phyloP scores from a whole-genome alignment of 768 basidiomycete genomes.

The Leccinum ochraceum region DNA sequence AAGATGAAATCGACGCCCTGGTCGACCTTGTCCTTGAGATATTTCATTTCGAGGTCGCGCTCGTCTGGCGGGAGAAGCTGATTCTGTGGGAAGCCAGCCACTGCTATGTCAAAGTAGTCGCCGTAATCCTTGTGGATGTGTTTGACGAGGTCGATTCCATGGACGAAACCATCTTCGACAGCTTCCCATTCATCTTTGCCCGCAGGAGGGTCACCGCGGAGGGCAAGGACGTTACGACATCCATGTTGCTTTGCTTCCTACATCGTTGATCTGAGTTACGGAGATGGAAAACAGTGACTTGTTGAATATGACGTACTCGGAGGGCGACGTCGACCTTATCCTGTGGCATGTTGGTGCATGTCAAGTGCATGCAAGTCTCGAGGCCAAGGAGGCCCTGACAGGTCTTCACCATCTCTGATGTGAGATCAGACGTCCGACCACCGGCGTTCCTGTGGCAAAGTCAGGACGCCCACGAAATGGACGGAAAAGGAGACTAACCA shows the following conservation, averaged over 20 bases:
- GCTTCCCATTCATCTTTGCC: conserved; percentile 93
- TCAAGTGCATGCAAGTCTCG: conserved; percentile 98
- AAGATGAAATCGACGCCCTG: conserved; percentile 92
- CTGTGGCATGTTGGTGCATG: conserved; percentile 98
- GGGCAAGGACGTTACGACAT: conserved; percentile 90
- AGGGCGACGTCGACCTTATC: conserved; percentile 94
- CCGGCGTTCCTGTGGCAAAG: conserved; percentile 81
- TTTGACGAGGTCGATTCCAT: conserved; percentile 89
- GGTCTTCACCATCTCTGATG: conserved; percentile 91
- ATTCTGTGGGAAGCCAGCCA: conserved; percentile 90
- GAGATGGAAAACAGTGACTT: conserved; percentile 1
- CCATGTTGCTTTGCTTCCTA: conserved; percentile 90
- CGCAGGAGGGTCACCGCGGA: conserved; percentile 88
- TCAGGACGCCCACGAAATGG: conserved; percentile 3
- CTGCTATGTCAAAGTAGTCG: conserved; percentile 95
- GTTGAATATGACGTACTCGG: conserved; percentile 52
- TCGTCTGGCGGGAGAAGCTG: conserved; percentile 73
- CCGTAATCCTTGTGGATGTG: conserved; percentile 83
- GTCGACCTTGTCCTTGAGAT: conserved; percentile 89
- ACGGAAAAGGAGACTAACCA: conserved; percentile 51
- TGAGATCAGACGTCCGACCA: conserved; percentile 91
- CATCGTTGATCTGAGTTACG: conserved; percentile 5
- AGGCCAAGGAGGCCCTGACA: conserved; percentile 92
- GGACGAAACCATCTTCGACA: conserved; percentile 85
- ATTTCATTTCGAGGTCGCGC: conserved; percentile 75